These are phyloP conservation scores for Scutellaria baicalensis DNA, from an alignment of 257 asterid genomes.

Conservation along the genomic window DNA sequence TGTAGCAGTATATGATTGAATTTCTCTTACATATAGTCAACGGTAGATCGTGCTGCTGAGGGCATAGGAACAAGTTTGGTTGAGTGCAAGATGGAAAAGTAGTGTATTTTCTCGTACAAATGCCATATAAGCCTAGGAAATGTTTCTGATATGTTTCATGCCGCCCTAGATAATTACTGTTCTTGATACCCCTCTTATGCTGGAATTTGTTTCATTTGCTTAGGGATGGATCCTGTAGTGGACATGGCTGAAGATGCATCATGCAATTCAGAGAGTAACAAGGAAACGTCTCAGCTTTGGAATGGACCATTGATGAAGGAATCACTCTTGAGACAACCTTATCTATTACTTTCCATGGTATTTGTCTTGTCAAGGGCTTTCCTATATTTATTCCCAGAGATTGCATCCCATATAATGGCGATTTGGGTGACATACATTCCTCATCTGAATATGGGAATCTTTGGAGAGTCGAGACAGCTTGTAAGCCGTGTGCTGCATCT, in stretches of 20 bases:
- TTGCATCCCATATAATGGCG: conserved; percentile 25
- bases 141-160: neutral
- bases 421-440: conserved; percentile 54
- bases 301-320: conserved; percentile 29
- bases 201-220: neutral
- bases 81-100: too few species aligned
- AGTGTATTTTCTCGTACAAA: neutral
- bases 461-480: conserved; percentile 60
- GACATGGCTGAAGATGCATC: conserved; percentile 26
- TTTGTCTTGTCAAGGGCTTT: conserved; percentile 42
- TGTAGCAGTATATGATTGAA: neutral
- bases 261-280: conserved; percentile 3
- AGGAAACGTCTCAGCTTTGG: conserved; percentile 14
- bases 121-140: neutral
- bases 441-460: conserved; percentile 47
- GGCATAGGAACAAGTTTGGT: too few species aligned
- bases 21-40: neutral
- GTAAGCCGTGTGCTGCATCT: conserved; percentile 45
- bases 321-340: conserved; percentile 31
- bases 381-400: conserved; percentile 36
- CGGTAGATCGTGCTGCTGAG: too few species aligned
- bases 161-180: neutral
- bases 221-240: conserved; percentile 43
- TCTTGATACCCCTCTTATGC: neutral
- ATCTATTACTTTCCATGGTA: conserved; percentile 33